A percentile compares a stretch with the other conserved stretches of the same genome.
Evolutionary conservation across 495 filamentous ascomycete species (phyloP).

Genomic region (Trichocladium antarcticum): DNA sequence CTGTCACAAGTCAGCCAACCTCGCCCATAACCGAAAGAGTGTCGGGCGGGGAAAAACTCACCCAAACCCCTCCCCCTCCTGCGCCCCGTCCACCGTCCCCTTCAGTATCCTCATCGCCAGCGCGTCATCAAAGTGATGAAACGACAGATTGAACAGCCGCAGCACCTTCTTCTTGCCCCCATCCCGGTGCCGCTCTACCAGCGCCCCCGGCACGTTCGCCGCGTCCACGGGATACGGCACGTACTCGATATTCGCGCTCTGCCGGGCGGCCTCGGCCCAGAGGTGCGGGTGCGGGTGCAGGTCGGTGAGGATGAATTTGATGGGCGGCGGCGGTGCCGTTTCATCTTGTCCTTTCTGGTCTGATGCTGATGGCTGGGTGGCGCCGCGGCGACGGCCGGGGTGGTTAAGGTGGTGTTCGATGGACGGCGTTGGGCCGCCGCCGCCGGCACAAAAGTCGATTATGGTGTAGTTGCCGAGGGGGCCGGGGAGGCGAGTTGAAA

Average conservation of each 20-base stretch:
- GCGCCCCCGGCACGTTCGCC: slow-evolving; percentile 36
- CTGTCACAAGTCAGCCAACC: slow-evolving; percentile 19
- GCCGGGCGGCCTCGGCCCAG: slow-evolving; percentile 44
- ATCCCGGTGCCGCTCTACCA: slow-evolving; percentile 25
- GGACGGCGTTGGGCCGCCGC: slow-evolving; percentile 54
- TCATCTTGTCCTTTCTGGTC: neutral
- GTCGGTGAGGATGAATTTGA: slow-evolving; percentile 59
- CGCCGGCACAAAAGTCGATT: slow-evolving; percentile 67
- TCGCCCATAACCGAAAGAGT: too few relatives aligned
- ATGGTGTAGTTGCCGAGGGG: slow-evolving; percentile 40
- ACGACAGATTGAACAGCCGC: slow-evolving; percentile 59
- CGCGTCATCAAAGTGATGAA: slow-evolving; percentile 64
- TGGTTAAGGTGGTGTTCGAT: slow-evolving; percentile 49
- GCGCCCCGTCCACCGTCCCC: slow-evolving; percentile 45
- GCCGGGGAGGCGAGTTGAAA: slow-evolving; percentile 34
- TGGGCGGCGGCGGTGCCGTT: too few relatives aligned
- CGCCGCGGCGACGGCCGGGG: slow-evolving; percentile 17
- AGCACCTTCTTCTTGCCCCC: slow-evolving; percentile 39
- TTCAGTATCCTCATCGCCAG: slow-evolving; percentile 46
- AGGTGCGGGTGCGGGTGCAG: slow-evolving; percentile 52
- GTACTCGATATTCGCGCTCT: slow-evolving; percentile 43
- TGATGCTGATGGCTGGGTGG: neutral
- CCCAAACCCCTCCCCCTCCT: slow-evolving; percentile 50
- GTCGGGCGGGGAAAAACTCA: slow-evolving; percentile 17
- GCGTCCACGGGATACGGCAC: slow-evolving; percentile 52